These are phyloP conservation scores for Xylaria telfairii DNA, from an alignment of 495 filamentous ascomycete species.

Conservation along the genomic window DNA sequence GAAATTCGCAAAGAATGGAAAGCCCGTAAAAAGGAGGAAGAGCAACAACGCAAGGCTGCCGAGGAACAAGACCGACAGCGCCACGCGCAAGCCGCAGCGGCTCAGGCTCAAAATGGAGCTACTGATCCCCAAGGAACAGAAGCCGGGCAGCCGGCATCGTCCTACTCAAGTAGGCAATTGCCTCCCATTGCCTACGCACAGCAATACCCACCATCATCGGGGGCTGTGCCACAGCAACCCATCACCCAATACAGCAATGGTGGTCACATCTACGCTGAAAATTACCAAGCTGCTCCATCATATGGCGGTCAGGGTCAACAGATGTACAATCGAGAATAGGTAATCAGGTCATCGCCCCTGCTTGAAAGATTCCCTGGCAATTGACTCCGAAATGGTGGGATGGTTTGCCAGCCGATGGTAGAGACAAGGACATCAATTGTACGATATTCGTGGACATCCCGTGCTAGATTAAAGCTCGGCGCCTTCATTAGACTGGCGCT, in stretches of 20 bases:
- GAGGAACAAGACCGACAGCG: slow-evolving; percentile 83
- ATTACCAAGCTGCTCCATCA: slow-evolving; percentile 73
- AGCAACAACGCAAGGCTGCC: slow-evolving; percentile 83
- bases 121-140: slow-evolving; percentile 48
- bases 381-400: background rate
- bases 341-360: slow-evolving; percentile 16
- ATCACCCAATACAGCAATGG: slow-evolving; percentile 67
- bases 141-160: slow-evolving; percentile 59
- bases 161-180: slow-evolving; percentile 68
- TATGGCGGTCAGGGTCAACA: slow-evolving; percentile 70
- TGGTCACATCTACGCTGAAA: slow-evolving; percentile 57
- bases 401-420: background rate
- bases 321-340: slow-evolving; percentile 75
- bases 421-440: slow-evolving; percentile 13
- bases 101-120: slow-evolving; percentile 43
- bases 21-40: slow-evolving; percentile 98
- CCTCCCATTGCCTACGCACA: slow-evolving; percentile 85
- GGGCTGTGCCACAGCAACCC: slow-evolving; percentile 62
- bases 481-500: slow-evolving; percentile 18
- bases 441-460: slow-evolving; percentile 15
- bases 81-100: slow-evolving; percentile 62
- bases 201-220: slow-evolving; percentile 71
- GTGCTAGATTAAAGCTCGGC: slow-evolving; percentile 21
- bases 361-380: background rate
- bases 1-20: slow-evolving; percentile 99